These are phyloP conservation scores for Vanilla planifolia DNA, from an alignment of 106 monocot genomes.

Conservation along the genomic window DNA sequence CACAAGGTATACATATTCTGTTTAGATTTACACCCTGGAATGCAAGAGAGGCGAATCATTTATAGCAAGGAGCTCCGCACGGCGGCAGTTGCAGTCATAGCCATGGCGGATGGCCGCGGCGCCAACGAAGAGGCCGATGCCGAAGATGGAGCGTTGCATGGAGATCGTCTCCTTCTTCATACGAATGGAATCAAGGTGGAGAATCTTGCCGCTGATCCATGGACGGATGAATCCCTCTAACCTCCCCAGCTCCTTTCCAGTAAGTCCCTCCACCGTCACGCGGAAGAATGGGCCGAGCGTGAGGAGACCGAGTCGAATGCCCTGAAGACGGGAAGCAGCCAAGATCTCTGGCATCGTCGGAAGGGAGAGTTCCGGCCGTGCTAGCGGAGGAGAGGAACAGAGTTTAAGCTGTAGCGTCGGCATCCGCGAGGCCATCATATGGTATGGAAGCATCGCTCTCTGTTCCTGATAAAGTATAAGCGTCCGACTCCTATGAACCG, in stretches of 20 bases:
- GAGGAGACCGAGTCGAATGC: slow-evolving; percentile 34
- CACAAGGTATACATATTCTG: background rate
- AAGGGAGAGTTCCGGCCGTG: background rate
- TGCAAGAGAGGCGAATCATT: slow-evolving; percentile 58
- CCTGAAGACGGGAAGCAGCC: slow-evolving; percentile 33
- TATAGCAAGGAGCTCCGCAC: slow-evolving; percentile 64
- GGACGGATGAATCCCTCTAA: slow-evolving; percentile 45
- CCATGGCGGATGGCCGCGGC: slow-evolving; percentile 54
- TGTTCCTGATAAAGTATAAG: no score
- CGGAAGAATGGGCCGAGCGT: slow-evolving; percentile 59
- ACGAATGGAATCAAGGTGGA: slow-evolving; percentile 62
- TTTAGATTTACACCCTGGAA: slow-evolving; percentile 53
- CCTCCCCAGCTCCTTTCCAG: slow-evolving; percentile 34
- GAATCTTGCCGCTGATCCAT: slow-evolving; percentile 37
- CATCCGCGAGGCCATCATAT: no score
- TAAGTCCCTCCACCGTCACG: slow-evolving; percentile 13
- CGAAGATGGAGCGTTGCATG: slow-evolving; percentile 55
- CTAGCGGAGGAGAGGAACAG: background rate
- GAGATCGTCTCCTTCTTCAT: slow-evolving; percentile 43
- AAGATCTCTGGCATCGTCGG: slow-evolving; percentile 70
- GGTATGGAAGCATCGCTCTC: no score
- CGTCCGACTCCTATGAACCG: no score
- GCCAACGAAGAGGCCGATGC: slow-evolving; percentile 53
- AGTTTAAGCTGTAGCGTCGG: background rate
- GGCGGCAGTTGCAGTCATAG: slow-evolving; percentile 44